Conservation (phyloP, 164 flowering plant genomes). For the Nelumbo lutea region DNA sequence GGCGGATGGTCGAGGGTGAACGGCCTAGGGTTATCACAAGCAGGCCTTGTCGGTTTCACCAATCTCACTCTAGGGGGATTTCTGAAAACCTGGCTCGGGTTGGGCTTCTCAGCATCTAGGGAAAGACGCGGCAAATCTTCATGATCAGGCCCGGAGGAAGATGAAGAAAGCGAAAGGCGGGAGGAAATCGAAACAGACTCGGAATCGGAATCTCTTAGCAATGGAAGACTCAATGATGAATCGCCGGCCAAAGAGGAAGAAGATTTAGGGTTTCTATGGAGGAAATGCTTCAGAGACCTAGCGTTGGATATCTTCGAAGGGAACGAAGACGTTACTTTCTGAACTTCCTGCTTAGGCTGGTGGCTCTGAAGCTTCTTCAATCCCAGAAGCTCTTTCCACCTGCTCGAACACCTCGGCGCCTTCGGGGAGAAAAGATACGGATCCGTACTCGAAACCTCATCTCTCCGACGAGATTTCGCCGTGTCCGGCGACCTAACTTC, state of each 20-base stretch:
- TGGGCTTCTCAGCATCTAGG: slow-evolving; percentile 60
- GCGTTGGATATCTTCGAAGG: slow-evolving; percentile 14
- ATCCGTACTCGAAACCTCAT: slow-evolving; percentile 33
- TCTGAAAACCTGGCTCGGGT: slow-evolving; percentile 15
- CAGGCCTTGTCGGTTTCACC: slow-evolving; percentile 26
- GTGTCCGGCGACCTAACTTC: slow-evolving; percentile 30
- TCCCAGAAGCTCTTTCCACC: slow-evolving; percentile 85
- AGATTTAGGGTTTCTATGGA: slow-evolving; percentile 52
- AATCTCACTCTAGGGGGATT: slow-evolving; percentile 40
- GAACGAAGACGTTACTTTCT: slow-evolving; percentile 20
- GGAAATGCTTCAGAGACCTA: slow-evolving; percentile 49
- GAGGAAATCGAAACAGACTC: slow-evolving; percentile 60
- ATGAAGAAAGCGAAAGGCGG: slow-evolving; percentile 62
- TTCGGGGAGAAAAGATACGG: slow-evolving; percentile 69
- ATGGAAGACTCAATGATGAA: slow-evolving; percentile 46
- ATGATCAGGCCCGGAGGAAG: slow-evolving; percentile 61
- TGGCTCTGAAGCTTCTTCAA: slow-evolving; percentile 46
- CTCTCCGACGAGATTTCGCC: slow-evolving; percentile 25
- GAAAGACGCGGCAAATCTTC: slow-evolving; percentile 72
- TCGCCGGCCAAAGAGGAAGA: slow-evolving; percentile 28
- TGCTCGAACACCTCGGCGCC: slow-evolving; percentile 81
- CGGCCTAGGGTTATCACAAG: slow-evolving; percentile 16
- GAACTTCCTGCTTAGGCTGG: slow-evolving; percentile 23
- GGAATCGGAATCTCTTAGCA: slow-evolving; percentile 56
- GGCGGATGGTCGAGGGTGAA: slow-evolving; percentile 2